Conservation (phyloP, 1,139 yeast species). For the Suhomyces coccinellae region DNA sequence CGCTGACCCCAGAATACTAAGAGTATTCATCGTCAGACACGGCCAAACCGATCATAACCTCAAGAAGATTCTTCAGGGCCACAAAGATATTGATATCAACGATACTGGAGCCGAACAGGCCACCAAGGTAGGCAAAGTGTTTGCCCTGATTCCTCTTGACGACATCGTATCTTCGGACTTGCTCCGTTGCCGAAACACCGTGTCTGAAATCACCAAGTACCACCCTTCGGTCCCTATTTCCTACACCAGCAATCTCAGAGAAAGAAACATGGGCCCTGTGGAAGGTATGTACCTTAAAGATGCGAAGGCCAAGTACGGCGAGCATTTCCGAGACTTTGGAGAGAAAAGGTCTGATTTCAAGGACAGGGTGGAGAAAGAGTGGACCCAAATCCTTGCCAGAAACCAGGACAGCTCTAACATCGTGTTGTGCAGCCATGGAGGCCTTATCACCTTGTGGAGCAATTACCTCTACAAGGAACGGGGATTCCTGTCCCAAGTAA, state of each 20-base stretch:
- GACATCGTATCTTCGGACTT: constrained; percentile 60
- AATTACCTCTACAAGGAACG: constrained; percentile 44
- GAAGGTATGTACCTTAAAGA: constrained; percentile 74
- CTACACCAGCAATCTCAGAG: constrained; percentile 54
- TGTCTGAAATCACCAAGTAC: constrained; percentile 35
- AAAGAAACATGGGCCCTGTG: constrained; percentile 74
- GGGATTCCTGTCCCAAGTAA: constrained; percentile 37
- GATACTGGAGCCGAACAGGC: constrained; percentile 61
- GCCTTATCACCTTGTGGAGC: constrained; percentile 67
- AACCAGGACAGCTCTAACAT: constrained; percentile 49
- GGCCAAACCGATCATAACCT: constrained; percentile 79
- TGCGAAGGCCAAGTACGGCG: constrained; percentile 53
- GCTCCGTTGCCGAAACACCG: constrained; percentile 58
- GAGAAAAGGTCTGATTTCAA: constrained; percentile 42
- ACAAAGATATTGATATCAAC: constrained; percentile 61
- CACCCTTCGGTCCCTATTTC: constrained; percentile 24
- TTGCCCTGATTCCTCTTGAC: constrained; percentile 47
- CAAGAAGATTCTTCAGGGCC: constrained; percentile 73
- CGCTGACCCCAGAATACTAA: constrained; percentile 37
- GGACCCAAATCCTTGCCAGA: constrained; percentile 44
- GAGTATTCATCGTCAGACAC: constrained; percentile 69
- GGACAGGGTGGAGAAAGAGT: constrained; percentile 50
- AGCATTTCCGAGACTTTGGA: constrained; percentile 46
- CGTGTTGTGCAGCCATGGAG: constrained; percentile 80
- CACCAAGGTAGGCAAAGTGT: constrained; percentile 43